These are phyloP conservation scores for Nothomitra cinnamomea DNA, from an alignment of 2,329 filamentous ascomycete genomes.

Conservation along the genomic window DNA sequence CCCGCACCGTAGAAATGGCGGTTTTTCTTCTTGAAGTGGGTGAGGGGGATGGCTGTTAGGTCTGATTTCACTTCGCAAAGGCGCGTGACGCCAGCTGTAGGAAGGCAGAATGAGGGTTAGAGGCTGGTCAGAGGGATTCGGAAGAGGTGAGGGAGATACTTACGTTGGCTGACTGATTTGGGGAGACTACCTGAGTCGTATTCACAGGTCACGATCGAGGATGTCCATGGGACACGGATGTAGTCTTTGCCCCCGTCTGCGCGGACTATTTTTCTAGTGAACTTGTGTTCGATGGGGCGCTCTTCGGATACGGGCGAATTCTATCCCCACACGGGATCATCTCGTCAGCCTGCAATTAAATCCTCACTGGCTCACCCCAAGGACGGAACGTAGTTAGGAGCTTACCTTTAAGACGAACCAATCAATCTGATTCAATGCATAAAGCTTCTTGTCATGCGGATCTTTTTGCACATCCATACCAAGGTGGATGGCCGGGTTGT, in stretches of 20 bases:
- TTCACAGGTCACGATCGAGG: background rate
- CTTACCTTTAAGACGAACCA: constrained; percentile 20
- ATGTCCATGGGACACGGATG: background rate
- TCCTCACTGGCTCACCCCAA: constrained; percentile 2
- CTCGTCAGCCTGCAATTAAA: background rate
- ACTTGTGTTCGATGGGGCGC: background rate
- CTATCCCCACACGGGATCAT: constrained; percentile 8
- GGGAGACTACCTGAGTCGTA: background rate
- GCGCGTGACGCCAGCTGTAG: constrained; percentile 12
- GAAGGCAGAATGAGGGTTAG: constrained; percentile 14
- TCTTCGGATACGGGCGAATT: constrained; percentile 11
- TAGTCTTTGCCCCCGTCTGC: background rate
- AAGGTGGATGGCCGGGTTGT: constrained; percentile 16
- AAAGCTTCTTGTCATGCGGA: constrained; percentile 18
- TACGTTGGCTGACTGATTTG: constrained; percentile 13
- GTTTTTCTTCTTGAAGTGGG: constrained; percentile 20
- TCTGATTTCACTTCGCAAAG: constrained; percentile 18
- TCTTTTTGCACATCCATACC: constrained; percentile 17
- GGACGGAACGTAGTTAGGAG: constrained; percentile 8
- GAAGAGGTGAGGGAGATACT: constrained; percentile 15
- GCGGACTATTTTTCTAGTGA: background rate
- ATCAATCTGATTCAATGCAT: constrained; percentile 19
- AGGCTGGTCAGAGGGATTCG: background rate
- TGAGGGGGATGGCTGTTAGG: constrained; percentile 11
- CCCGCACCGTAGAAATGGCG: constrained; percentile 19